Percentiles rank a stretch among this genome's conserved stretches.
These are phyloP conservation scores for Huntiella omanensis DNA, from an alignment of 2,329 filamentous ascomycete species.

Conservation along the genomic window DNA sequence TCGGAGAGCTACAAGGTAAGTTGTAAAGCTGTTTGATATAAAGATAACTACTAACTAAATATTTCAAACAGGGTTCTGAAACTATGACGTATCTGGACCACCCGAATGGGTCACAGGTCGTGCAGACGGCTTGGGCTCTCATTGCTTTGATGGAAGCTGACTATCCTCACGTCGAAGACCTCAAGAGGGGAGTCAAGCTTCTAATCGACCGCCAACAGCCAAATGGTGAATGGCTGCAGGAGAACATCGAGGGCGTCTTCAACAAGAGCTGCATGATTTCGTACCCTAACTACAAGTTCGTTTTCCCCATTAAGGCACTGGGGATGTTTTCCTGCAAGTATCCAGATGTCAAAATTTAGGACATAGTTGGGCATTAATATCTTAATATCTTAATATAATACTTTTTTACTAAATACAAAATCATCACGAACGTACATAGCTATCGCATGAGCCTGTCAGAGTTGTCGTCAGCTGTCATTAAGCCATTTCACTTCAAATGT, in stretches of 20 bases:
- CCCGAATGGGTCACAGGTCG: slow-evolving; percentile 59
- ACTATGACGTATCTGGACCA: slow-evolving; percentile 58
- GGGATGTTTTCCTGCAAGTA: slow-evolving; percentile 69
- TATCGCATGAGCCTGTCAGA: too few species aligned
- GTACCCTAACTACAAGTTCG: slow-evolving; percentile 98
- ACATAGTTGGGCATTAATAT: too few species aligned
- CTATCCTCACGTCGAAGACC: slow-evolving; percentile 54
- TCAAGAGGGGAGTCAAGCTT: slow-evolving; percentile 57
- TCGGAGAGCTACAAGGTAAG: slow-evolving; percentile 72
- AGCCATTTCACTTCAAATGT: too few species aligned
- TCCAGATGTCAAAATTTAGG: slow-evolving; percentile 38
- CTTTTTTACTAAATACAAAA: too few species aligned
- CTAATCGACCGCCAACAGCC: slow-evolving; percentile 69
- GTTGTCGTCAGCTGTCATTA: too few species aligned
- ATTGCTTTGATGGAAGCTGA: slow-evolving; percentile 67
- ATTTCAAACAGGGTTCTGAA: slow-evolving; percentile 46
- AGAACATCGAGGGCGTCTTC: slow-evolving; percentile 93
- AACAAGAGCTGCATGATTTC: slow-evolving; percentile 99
- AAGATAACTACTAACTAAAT: slow-evolving; percentile 2
- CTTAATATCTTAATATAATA: too few species aligned
- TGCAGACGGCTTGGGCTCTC: slow-evolving; percentile 83
- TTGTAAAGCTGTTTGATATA: background rate
- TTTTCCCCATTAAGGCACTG: slow-evolving; percentile 81
- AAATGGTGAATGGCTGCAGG: slow-evolving; percentile 90
- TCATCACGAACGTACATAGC: too few species aligned